Percentiles rank a stretch among this genome's conserved stretches.
These are phyloP conservation scores for Penicillium steckii DNA, from an alignment of 495 filamentous ascomycete genomes.

Conservation along the genomic window DNA sequence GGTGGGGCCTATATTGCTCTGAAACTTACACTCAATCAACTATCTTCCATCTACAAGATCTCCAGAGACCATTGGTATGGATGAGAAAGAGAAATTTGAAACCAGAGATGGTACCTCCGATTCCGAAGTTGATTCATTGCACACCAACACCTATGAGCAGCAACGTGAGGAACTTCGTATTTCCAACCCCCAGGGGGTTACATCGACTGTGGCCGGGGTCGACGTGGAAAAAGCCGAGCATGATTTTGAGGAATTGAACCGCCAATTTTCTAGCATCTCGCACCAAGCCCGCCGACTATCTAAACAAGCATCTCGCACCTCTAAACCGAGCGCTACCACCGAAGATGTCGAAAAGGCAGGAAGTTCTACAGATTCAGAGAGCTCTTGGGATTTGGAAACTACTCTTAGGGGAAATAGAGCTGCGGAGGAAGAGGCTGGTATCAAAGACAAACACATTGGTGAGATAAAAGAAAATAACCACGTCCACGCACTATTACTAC, in stretches of 20 bases:
- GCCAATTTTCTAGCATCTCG: constrained; percentile 68
- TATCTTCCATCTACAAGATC: background rate
- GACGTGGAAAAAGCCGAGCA: constrained; percentile 72
- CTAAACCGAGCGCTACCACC: constrained; percentile 34
- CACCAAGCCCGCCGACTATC: constrained; percentile 48
- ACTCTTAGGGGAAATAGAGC: constrained; percentile 65
- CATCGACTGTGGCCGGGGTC: constrained; percentile 48
- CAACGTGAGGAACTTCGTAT: constrained; percentile 30
- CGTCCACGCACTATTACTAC: background rate
- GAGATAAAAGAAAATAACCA: background rate
- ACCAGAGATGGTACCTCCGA: constrained; percentile 14
- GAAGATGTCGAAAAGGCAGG: constrained; percentile 52
- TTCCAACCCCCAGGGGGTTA: constrained; percentile 45
- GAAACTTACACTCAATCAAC: background rate
- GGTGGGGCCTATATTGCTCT: background rate
- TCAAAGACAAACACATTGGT: constrained; percentile 74
- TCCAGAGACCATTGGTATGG: constrained; percentile 4
- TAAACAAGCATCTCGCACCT: constrained; percentile 36
- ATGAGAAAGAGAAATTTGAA: constrained; percentile 24
- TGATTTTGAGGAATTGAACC: constrained; percentile 73
- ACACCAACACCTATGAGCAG: constrained; percentile 28
- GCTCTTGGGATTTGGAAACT: constrained; percentile 69
- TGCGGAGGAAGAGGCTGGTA: constrained; percentile 72
- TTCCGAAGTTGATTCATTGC: constrained; percentile 27
- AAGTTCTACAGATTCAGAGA: constrained; percentile 46